phyloP scores from a whole-genome alignment of 331 rosid species.

The Prunus yedoensis region DNA sequence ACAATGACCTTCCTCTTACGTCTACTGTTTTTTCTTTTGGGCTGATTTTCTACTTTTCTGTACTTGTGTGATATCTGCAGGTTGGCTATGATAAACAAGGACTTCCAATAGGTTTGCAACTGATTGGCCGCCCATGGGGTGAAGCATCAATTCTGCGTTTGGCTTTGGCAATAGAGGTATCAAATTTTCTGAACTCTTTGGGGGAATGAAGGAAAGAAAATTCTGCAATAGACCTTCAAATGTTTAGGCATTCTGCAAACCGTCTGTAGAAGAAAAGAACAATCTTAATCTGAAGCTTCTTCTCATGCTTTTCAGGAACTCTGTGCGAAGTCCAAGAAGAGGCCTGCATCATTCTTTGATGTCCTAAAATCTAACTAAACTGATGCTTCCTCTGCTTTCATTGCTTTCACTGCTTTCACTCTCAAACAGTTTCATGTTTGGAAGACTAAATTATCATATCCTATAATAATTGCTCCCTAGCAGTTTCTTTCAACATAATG shows the following conservation, averaged over 20 bases:
- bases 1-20: too few relatives aligned
- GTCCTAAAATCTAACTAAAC: conserved; percentile 46
- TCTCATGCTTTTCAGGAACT: conserved; percentile 55
- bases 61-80: conserved; percentile 34
- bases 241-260: not conserved
- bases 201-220: not conserved
- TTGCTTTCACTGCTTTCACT: not conserved
- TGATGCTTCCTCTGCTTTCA: not conserved
- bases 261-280: not conserved
- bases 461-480: not conserved
- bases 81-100: conserved; percentile 90
- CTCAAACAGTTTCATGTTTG: too few relatives aligned
- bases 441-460: not conserved
- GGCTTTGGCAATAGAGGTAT: conserved; percentile 85
- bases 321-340: conserved; percentile 47
- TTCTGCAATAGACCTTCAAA: not conserved
- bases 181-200: not conserved
- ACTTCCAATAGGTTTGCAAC: conserved; percentile 92
- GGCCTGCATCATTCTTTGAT: conserved; percentile 60
- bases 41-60: conserved; percentile 8
- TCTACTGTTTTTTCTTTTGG: not conserved
- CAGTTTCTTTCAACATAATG: not conserved
- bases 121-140: conserved; percentile 93
- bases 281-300: not conserved
- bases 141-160: conserved; percentile 87